Conservation (phyloP, 1,284 basidiomycete species). For the Pseudozyma flocculosa region DNA sequence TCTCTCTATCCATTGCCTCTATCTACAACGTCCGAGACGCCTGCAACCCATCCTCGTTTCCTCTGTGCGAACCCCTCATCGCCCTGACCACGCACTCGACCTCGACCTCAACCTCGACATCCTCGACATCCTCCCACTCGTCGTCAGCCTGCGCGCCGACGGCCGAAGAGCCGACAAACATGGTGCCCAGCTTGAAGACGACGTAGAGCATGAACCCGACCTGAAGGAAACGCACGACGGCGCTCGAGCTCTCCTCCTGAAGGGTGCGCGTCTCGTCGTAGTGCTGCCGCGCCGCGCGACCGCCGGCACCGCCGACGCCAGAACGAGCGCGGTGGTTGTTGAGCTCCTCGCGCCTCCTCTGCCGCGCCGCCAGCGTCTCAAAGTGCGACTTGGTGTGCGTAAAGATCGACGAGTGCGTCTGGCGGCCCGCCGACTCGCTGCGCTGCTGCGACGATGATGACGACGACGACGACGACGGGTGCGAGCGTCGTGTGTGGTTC, state of each 20-base stretch:
- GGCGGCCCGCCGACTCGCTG: slow-evolving; percentile 2
- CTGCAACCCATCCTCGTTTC: too few relatives aligned
- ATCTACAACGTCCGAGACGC: too few relatives aligned
- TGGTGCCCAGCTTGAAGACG: slow-evolving; percentile 34
- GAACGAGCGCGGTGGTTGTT: slow-evolving; percentile 10
- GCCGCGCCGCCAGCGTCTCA: slow-evolving; percentile 25
- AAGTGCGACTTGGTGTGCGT: slow-evolving; percentile 3
- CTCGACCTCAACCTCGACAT: too few relatives aligned
- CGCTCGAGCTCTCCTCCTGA: slow-evolving; percentile 14
- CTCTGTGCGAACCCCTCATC: too few relatives aligned
- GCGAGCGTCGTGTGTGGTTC: slow-evolving; percentile 21
- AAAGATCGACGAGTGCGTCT: slow-evolving; percentile 9
- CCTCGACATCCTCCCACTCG: too few relatives aligned
- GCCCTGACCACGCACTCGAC: too few relatives aligned
- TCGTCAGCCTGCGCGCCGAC: too few relatives aligned
- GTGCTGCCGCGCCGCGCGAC: slow-evolving; percentile 19
- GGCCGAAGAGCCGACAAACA: slow-evolving; percentile 18
- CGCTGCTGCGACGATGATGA: background rate
- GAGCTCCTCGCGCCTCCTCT: slow-evolving; percentile 20
- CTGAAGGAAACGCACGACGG: slow-evolving; percentile 42
- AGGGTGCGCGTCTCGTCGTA: slow-evolving; percentile 5
- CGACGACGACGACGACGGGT: background rate
- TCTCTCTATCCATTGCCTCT: too few relatives aligned
- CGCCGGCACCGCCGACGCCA: too few relatives aligned
- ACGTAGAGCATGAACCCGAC: slow-evolving; percentile 35